Percentiles rank a stretch among this genome's conserved stretches.
Evolutionary conservation across 345 rosid genomes (phyloP).

Genomic region (Arabis alpina): DNA sequence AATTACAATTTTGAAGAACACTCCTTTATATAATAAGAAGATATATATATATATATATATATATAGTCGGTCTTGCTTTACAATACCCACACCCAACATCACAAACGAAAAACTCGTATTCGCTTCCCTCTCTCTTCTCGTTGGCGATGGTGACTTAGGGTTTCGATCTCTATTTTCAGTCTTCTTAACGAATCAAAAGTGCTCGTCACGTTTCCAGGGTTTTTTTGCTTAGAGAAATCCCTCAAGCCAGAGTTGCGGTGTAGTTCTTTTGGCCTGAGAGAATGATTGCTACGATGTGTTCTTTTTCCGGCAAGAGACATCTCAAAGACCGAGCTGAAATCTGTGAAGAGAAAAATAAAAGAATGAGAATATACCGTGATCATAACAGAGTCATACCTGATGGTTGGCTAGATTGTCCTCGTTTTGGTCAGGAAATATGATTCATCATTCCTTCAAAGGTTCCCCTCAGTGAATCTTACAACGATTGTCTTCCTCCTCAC

Average conservation of each 20-base stretch:
- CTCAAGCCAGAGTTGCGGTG: background rate
- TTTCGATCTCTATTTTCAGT: no score
- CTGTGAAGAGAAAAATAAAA: conserved; percentile 1
- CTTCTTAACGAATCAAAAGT: no score
- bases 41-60: no score
- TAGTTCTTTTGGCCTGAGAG: background rate
- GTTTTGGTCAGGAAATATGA: conserved; percentile 23
- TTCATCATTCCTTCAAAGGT: conserved; percentile 30
- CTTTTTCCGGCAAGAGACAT: conserved; percentile 8
- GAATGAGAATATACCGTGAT: background rate
- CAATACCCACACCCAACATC: no score
- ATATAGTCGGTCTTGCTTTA: no score
- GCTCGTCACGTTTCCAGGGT: background rate
- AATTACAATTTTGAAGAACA: no score
- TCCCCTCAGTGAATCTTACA: conserved; percentile 33
- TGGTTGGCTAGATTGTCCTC: conserved; percentile 30
- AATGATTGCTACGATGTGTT: conserved; percentile 9
- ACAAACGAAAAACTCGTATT: no score
- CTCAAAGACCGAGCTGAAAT: background rate
- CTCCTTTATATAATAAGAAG: no score
- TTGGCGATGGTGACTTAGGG: no score
- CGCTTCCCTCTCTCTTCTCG: no score
- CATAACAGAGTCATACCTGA: conserved; percentile 17
- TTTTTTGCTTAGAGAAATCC: background rate
- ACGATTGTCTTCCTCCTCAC: background rate